Evolutionary conservation across 2,329 filamentous ascomycete genomes (phyloP).

Genomic region (Colletotrichum paranaense): DNA sequence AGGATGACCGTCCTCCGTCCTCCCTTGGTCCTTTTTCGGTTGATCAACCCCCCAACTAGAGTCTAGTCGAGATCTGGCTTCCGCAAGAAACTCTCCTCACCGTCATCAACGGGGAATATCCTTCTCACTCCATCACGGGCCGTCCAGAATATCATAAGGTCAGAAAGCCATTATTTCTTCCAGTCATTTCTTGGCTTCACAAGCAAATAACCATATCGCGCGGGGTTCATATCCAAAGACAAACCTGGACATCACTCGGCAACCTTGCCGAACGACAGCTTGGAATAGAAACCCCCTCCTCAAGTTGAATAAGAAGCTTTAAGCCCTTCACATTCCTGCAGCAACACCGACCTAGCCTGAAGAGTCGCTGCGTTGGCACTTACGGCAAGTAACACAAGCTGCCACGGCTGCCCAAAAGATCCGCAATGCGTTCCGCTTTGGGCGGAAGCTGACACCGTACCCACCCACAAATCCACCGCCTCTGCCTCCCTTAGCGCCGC

Average conservation of each 20-base stretch:
- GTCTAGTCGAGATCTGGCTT: neutral
- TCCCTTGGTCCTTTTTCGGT: neutral
- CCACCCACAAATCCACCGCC: neutral
- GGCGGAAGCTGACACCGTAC: slow-evolving; percentile 20
- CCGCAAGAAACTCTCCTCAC: neutral
- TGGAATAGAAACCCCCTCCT: neutral
- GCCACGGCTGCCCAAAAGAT: neutral
- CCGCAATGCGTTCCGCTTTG: slow-evolving; percentile 6
- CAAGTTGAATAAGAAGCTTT: neutral
- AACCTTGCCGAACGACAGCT: neutral
- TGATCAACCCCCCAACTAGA: neutral
- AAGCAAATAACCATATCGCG: neutral
- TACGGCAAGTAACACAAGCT: neutral
- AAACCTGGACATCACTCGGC: neutral
- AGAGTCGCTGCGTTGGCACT: neutral
- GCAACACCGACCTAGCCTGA: neutral
- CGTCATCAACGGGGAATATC: neutral
- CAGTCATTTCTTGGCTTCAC: neutral
- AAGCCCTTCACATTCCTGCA: neutral
- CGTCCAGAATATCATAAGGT: neutral
- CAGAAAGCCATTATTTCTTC: neutral
- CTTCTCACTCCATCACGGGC: neutral
- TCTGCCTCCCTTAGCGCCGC: slow-evolving; percentile 1
- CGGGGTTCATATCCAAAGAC: neutral
- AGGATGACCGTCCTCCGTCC: neutral